Evolutionary conservation across 495 filamentous ascomycete species (phyloP).

Genomic region (Cudoniella acicularis): DNA sequence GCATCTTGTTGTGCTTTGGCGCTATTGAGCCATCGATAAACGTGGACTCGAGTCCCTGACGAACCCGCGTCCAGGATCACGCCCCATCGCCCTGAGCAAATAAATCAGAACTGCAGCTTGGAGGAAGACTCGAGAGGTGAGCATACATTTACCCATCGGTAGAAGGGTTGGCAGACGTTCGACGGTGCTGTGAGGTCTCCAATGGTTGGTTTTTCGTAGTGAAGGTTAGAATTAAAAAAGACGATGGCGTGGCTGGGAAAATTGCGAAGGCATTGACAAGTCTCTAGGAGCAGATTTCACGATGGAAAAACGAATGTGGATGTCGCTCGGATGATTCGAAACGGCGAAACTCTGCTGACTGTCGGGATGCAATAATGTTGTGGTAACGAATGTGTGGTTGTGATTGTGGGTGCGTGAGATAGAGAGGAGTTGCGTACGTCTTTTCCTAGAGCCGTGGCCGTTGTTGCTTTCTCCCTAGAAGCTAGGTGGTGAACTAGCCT

Average conservation of each 20-base stretch:
- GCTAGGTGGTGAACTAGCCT: too few species aligned
- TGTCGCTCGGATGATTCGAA: not conserved
- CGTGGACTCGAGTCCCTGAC: conserved; percentile 83
- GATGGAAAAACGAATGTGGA: conserved; percentile 15
- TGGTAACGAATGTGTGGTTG: not conserved
- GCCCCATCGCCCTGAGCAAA: conserved; percentile 42
- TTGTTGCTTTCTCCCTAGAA: not conserved
- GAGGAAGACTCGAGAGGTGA: not conserved
- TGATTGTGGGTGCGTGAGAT: not conserved
- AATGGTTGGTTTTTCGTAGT: not conserved
- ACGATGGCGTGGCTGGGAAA: conserved; percentile 12
- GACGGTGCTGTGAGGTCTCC: not conserved
- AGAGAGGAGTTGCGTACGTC: not conserved
- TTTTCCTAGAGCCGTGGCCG: not conserved
- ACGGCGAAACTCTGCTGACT: not conserved
- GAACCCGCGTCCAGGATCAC: conserved; percentile 63
- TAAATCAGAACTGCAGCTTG: not conserved
- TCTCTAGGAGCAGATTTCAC: not conserved
- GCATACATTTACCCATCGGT: conserved; percentile 30
- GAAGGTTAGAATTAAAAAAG: conserved; percentile 2
- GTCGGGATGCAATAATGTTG: not conserved
- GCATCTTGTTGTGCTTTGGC: conserved; percentile 60
- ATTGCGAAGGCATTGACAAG: conserved; percentile 18
- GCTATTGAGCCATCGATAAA: conserved; percentile 88
- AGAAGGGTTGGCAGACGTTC: conserved; percentile 2